phyloP scores from a whole-genome alignment of 208 protist genomes.

The Leishmania tarentolae region DNA sequence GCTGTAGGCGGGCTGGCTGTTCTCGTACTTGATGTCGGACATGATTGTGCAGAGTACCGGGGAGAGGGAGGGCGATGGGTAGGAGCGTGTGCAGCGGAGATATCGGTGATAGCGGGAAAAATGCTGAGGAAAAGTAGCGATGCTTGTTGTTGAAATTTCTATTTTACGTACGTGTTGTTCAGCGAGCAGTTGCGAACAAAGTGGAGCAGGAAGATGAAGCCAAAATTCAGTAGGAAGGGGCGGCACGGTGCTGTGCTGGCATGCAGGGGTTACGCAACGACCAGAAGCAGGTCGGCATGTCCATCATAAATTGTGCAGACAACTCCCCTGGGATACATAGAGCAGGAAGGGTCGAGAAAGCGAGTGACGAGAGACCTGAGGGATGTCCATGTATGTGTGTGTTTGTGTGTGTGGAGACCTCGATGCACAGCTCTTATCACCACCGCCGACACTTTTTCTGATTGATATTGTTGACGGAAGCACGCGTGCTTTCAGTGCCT shows the following conservation, averaged over 20 bases:
- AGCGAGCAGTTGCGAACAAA: background rate
- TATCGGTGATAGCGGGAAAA: background rate
- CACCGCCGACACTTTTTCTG: background rate
- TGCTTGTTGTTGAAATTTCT: background rate
- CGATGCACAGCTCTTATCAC: background rate
- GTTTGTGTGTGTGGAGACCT: background rate
- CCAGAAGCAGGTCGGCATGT: background rate
- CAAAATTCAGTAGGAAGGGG: background rate
- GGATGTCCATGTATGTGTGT: background rate
- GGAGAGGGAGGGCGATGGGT: background rate
- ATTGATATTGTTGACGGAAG: background rate
- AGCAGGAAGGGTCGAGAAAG: background rate
- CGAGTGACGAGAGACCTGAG: background rate
- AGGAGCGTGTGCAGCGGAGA: background rate
- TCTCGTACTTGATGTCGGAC: constrained; percentile 64
- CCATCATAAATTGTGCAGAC: background rate
- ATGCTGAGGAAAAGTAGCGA: background rate
- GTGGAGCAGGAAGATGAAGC: background rate
- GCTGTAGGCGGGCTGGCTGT: constrained; percentile 60
- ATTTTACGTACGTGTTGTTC: constrained; percentile 21
- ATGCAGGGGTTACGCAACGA: background rate
- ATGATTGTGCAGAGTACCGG: constrained; percentile 20
- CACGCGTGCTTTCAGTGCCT: background rate
- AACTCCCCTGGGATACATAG: background rate
- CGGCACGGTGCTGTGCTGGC: background rate